A percentile compares a stretch with the other conserved stretches of the same genome.
Evolutionary conservation across 2,329 filamentous ascomycete genomes (phyloP).

Genomic region (Exserohilum turcica): DNA sequence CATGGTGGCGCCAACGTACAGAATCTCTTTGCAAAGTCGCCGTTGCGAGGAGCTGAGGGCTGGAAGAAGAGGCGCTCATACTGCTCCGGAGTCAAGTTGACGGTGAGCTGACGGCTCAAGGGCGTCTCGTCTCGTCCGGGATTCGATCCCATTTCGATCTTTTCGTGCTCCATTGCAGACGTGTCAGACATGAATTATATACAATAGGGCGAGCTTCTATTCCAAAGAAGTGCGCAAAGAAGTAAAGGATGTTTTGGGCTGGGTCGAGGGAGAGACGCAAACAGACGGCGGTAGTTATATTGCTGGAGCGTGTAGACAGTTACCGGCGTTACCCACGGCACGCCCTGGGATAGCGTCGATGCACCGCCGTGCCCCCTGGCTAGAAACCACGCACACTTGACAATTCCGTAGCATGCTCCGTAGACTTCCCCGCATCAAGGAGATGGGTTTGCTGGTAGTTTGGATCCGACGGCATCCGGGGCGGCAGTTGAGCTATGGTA

Average conservation of each 20-base stretch:
- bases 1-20: conserved; percentile 4
- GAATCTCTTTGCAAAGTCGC: conserved; percentile 28
- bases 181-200: conserved; percentile 17
- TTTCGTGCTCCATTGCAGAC: conserved; percentile 20
- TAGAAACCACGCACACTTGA: conserved; percentile 8
- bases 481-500: background rate
- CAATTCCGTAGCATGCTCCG: background rate
- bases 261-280: too few relatives aligned
- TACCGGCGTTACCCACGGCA: background rate
- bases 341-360: background rate
- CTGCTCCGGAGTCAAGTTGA: conserved; percentile 25
- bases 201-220: too few relatives aligned
- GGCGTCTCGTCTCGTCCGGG: conserved; percentile 9
- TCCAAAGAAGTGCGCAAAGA: background rate
- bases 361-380: conserved; percentile 11
- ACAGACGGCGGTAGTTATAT: too few relatives aligned
- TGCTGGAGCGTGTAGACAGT: too few relatives aligned
- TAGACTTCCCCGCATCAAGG: conserved; percentile 2
- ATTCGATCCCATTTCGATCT: conserved; percentile 20
- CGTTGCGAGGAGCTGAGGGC: conserved; percentile 25
- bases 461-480: background rate
- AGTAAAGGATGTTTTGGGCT: too few relatives aligned
- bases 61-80: conserved; percentile 34
- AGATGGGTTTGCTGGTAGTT: background rate
- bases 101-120: conserved; percentile 28